Conservation (phyloP, 2,329 filamentous ascomycete species). For the Ophiostoma sp. region DNA sequence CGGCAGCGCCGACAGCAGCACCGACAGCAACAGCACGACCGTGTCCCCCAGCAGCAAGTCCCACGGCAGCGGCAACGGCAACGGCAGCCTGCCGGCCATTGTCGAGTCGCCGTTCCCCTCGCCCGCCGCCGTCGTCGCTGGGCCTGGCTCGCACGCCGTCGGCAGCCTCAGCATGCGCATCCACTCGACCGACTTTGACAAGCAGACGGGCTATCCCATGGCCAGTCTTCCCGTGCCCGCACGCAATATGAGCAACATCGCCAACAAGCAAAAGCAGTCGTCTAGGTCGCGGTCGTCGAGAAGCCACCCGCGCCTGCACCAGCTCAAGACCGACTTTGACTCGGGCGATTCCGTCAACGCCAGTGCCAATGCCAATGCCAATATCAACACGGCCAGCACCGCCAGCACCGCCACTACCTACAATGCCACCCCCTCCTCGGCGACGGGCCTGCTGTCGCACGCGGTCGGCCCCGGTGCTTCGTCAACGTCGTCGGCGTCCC, state of each 20-base stretch:
- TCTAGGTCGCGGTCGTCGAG: not conserved
- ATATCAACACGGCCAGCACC: not conserved
- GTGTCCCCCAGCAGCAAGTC: not conserved
- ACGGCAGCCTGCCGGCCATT: conserved; percentile 21
- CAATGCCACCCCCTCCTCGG: not conserved
- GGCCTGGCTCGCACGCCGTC: not conserved
- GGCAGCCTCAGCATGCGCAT: conserved; percentile 16
- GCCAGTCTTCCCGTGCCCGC: not conserved
- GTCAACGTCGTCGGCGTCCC: not conserved
- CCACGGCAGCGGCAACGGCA: conserved; percentile 1
- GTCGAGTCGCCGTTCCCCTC: conserved; percentile 30
- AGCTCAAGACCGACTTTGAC: conserved; percentile 25
- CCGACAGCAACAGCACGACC: not conserved
- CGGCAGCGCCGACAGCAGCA: not conserved
- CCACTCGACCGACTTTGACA: conserved; percentile 15
- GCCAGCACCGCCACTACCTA: not conserved
- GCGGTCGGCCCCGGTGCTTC: not conserved
- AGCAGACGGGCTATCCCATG: conserved; percentile 8
- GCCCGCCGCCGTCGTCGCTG: not conserved
- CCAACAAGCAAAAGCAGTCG: not conserved
- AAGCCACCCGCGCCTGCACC: conserved; percentile 25
- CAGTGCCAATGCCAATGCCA: not conserved
- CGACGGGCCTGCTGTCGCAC: not conserved
- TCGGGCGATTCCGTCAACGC: not conserved
- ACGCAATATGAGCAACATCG: not conserved